A percentile compares a stretch with the other conserved stretches of the same genome.
Evolutionary conservation across 164 flowering plant genomes (phyloP).

Genomic region (Echeveria elegans): DNA sequence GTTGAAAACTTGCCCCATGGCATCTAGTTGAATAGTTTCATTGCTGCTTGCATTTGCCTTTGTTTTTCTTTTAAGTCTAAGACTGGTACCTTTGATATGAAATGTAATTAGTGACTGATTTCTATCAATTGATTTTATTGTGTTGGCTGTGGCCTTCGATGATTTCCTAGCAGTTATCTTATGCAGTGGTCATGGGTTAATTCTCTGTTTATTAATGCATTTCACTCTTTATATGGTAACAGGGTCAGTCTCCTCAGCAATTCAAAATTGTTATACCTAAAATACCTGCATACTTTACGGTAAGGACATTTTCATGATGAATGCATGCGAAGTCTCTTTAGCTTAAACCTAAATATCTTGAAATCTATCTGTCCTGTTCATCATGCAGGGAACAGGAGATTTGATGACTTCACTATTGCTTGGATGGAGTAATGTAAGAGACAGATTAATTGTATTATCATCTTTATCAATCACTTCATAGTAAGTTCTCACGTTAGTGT

Average conservation of each 20-base stretch:
- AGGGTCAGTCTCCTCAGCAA: conserved; percentile 81
- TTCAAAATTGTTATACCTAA: conserved; percentile 87
- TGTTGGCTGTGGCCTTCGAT: background rate
- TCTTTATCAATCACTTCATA: background rate
- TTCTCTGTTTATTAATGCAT: background rate
- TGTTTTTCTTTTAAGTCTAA: background rate
- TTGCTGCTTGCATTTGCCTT: background rate
- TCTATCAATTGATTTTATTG: background rate
- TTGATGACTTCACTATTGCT: conserved; percentile 90
- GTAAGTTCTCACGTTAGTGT: background rate
- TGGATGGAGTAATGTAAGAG: conserved; percentile 97
- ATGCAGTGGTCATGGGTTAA: background rate
- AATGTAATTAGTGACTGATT: background rate
- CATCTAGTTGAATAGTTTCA: background rate
- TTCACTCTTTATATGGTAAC: conserved; percentile 10
- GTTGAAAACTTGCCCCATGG: background rate
- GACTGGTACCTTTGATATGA: background rate
- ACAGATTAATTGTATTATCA: conserved; percentile 3
- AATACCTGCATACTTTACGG: conserved; percentile 98
- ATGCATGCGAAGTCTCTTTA: background rate
- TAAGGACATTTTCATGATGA: conserved; percentile 22
- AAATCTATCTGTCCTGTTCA: background rate
- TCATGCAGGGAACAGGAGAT: conserved; percentile 97
- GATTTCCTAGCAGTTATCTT: background rate
- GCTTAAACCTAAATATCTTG: background rate